Base-by-base conservation (phyloP, 2,329 filamentous ascomycete species). In the Erysiphe neolycopersici region DNA sequence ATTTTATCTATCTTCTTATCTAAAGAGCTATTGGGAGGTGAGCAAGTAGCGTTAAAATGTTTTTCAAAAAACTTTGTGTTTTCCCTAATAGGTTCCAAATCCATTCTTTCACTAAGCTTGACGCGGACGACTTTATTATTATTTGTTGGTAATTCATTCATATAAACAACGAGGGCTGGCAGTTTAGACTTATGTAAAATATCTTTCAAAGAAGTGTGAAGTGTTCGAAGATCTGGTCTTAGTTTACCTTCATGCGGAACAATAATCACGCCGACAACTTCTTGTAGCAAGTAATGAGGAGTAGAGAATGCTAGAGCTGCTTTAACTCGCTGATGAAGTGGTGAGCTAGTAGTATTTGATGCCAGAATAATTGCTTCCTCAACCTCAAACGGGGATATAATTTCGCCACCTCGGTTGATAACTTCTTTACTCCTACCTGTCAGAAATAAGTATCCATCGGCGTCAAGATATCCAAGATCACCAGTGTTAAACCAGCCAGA, bases 401-500 rank as follows among this genome's bases (percentile, higher is more conserved):
- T 60, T 51, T 72, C 68, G 31, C 68, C 67, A 32, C 68, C 68
- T 11, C 67, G 62, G 50, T 67, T 67, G 54, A 73, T 72, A 47
- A 73, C 52, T 57, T 73, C 69, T 62, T 80, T 82, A 37, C 81
- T 65, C 13, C 84, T 75, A 54, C 92, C 84, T 1, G 83, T 89
- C 55, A 91, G 83, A 63, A 75, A 92, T 53, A 89, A 79, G 54
- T 89, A 80, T 38, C 78, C 78, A 44, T 79, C 67, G 42, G 68
- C 62, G 55, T 91, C 79, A 51, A 79, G 70, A 49, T 78, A 75
- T 6, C 81, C 79, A 35, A 92, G 73, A 53, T 92, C 84, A 3
- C 84, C 84, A 0, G 84, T 92, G 58, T 76, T 83, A 65, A 91
- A 92, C 64, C 74, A 93, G 1, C 81, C 81, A 49, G 85, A 79